phyloP scores from a whole-genome alignment of 345 rosid species.

The Clarkia xantiana region DNA sequence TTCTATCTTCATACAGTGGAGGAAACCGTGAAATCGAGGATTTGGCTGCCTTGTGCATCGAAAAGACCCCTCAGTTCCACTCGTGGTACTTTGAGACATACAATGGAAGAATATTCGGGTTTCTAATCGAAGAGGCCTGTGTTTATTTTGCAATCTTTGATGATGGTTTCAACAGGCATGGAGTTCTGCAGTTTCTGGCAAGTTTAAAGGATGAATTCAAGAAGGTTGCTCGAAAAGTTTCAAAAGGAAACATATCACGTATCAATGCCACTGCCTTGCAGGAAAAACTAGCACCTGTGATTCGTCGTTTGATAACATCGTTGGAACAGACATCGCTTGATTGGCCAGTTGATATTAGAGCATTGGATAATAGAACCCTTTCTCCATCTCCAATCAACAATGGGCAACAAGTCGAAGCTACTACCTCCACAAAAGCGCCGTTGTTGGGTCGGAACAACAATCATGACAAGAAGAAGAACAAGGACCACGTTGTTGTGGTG shows the following conservation, averaged over 20 bases:
- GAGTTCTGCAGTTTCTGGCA: conserved; percentile 48
- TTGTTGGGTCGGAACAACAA: conserved; percentile 44
- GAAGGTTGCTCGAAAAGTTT: conserved; percentile 39
- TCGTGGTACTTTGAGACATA: conserved; percentile 71
- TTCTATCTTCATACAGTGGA: conserved; percentile 38
- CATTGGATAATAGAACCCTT: neutral
- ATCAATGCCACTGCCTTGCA: conserved; percentile 32
- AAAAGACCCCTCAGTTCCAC: conserved; percentile 52
- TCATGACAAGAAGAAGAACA: conserved; percentile 61
- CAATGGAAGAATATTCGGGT: conserved; percentile 43
- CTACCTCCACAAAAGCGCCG: conserved; percentile 54
- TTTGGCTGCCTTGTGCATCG: conserved; percentile 47
- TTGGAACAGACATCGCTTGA: conserved; percentile 41
- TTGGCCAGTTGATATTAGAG: conserved; percentile 17
- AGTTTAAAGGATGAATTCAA: conserved; percentile 59
- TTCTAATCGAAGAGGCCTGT: conserved; percentile 50
- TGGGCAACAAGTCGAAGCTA: conserved; percentile 31
- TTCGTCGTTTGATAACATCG: conserved; percentile 42
- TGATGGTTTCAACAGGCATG: conserved; percentile 32
- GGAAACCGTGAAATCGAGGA: conserved; percentile 42
- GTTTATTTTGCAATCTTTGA: conserved; percentile 56
- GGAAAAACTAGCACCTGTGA: conserved; percentile 61
- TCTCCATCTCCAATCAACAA: conserved; percentile 22
- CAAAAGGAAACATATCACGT: conserved; percentile 51
- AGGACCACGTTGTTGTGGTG: conserved; percentile 42